These are phyloP conservation scores for Conticribra guillardii DNA, from an alignment of 108 stramenopile genomes.

Conservation along the genomic window DNA sequence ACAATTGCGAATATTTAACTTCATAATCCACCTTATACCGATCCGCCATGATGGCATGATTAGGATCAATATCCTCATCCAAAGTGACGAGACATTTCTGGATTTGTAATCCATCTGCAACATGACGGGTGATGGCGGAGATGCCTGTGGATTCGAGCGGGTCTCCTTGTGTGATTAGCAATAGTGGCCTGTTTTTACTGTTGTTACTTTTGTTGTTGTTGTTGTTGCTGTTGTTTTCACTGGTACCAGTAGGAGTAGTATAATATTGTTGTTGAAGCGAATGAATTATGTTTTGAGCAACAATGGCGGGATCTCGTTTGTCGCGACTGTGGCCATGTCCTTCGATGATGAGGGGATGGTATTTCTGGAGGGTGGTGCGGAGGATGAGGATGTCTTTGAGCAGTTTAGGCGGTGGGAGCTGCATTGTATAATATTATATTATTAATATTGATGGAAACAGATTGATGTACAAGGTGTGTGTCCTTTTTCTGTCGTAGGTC, in stretches of 20 bases:
- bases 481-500: no score
- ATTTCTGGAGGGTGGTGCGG: conserved; percentile 19
- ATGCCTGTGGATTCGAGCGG: conserved; percentile 36
- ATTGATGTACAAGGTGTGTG: no score
- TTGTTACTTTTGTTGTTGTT: no score
- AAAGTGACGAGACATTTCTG: conserved; percentile 34
- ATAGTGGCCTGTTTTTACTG: conserved; percentile 21
- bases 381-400: no score
- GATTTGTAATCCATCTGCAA: conserved; percentile 21
- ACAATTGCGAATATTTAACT: conserved; percentile 33
- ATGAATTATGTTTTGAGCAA: conserved; percentile 26
- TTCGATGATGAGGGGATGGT: conserved; percentile 41
- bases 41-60: conserved; percentile 37
- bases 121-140: conserved; percentile 31
- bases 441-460: no score
- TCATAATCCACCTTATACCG: conserved; percentile 40
- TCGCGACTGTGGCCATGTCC: conserved; percentile 23
- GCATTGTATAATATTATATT: no score
- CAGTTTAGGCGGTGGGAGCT: no score
- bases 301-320: conserved; percentile 26
- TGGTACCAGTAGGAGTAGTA: no score
- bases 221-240: no score
- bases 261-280: conserved; percentile 20
- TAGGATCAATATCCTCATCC: conserved; percentile 40
- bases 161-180: conserved; percentile 44